Base-by-base conservation (phyloP, 1,139 yeast species). In the Magnusiomyces clavatus region DNA sequence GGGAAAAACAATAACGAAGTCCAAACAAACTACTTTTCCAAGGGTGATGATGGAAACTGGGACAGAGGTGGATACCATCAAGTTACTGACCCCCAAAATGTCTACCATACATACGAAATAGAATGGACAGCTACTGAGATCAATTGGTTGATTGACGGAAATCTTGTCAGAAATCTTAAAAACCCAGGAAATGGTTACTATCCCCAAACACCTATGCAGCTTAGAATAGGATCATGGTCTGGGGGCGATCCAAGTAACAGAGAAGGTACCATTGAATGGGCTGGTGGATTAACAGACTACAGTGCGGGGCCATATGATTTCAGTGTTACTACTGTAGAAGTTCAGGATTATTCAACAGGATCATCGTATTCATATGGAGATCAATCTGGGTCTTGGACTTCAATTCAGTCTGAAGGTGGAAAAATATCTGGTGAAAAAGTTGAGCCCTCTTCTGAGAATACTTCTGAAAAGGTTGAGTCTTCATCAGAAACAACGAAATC, bases 311-410 rank as follows among this genome's bases (percentile, higher is more conserved):
- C 94, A 47, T 86, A 80, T 65, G 66, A 81, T 40, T 86, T 86
- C 86, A 64, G 76, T 58, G 77, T 89, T 57, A 74, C 82, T 61
- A 72, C 77, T 4, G 62, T 88, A 43, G 67, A 76, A 43, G 86
- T 86, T 16, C 72, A 81, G 38, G 96, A 89, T 67, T 89, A 88
- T 67, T 87, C 96, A 2, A 76, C 87, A 16, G 96, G 97, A 44
- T 62, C 75, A 1, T 75, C 76, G 56, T 88, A 89, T 67, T 64
- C 72, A 46, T 88, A 87, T 67, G 66, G 75, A 47, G 92, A 81
- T 62, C 71, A 73, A 47, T 65, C 82, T 19, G 96, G 96, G 36
- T 62, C 68, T 39, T 83, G 87, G 87, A 65, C 75, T 46, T 82
- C 90, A 3, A 86, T 88, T 57, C 65, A 74, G 39, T 82, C 94